Percentiles rank a stretch among this genome's conserved stretches.
These are phyloP conservation scores for Mycena epipterygia DNA, from an alignment of 768 basidiomycete genomes.

Conservation along the genomic window DNA sequence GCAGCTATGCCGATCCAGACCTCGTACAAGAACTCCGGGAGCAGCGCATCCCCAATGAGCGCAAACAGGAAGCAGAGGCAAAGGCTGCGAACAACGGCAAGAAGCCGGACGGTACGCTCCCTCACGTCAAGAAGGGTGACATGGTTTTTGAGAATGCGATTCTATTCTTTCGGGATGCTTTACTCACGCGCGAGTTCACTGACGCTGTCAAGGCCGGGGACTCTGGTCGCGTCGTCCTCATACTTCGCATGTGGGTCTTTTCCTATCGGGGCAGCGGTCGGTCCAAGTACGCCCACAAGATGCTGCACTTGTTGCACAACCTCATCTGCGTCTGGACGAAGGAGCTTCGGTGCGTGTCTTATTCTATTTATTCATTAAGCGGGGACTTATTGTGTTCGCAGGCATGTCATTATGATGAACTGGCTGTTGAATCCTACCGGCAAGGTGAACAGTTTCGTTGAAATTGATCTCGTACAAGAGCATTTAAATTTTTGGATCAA, in stretches of 20 bases:
- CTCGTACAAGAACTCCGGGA: slow-evolving; percentile 33
- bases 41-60: slow-evolving; percentile 18
- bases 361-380: neutral
- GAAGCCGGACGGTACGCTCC: neutral
- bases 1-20: slow-evolving; percentile 13
- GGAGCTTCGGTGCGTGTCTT: slow-evolving; percentile 34
- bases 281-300: slow-evolving; percentile 47
- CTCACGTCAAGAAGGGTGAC: slow-evolving; percentile 30
- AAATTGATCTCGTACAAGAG: slow-evolving; percentile 50
- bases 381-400: slow-evolving; percentile 5
- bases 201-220: slow-evolving; percentile 47
- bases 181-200: slow-evolving; percentile 42
- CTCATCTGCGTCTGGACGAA: slow-evolving; percentile 43
- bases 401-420: slow-evolving; percentile 45
- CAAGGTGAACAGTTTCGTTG: slow-evolving; percentile 37
- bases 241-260: slow-evolving; percentile 40
- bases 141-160: slow-evolving; percentile 43
- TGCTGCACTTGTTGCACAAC: slow-evolving; percentile 46
- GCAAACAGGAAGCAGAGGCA: neutral
- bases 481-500: slow-evolving; percentile 48
- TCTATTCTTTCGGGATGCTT: slow-evolving; percentile 45
- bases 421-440: slow-evolving; percentile 50
- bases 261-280: slow-evolving; percentile 43
- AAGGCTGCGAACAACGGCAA: slow-evolving; percentile 5
- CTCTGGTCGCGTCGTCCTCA: slow-evolving; percentile 43